Conservation (phyloP, 2,329 filamentous ascomycete species). For the Calonectria multiphialidica region DNA sequence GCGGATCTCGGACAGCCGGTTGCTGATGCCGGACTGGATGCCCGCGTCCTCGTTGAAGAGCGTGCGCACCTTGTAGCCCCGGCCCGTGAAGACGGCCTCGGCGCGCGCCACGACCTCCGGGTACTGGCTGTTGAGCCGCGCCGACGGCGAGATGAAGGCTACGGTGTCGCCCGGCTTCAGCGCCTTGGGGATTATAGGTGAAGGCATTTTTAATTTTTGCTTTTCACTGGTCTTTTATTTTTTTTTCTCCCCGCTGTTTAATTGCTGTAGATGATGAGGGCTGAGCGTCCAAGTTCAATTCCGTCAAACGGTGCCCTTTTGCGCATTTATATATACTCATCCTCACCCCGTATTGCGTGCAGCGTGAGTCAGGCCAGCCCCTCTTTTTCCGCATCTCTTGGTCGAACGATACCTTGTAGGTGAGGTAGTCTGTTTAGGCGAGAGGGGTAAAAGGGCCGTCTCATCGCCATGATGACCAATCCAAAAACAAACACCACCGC, state of each 20-base stretch:
- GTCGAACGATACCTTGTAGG: neutral
- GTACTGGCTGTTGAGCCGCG: slow-evolving; percentile 48
- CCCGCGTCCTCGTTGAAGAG: slow-evolving; percentile 47
- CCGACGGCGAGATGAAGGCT: slow-evolving; percentile 55
- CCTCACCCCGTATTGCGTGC: neutral
- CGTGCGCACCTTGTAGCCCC: slow-evolving; percentile 50
- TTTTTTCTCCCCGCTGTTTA: too few relatives aligned
- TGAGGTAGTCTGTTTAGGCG: neutral
- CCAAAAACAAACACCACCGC: neutral
- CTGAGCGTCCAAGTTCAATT: too few relatives aligned
- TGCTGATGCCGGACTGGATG: slow-evolving; percentile 49
- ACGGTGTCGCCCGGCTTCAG: slow-evolving; percentile 53
- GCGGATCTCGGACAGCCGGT: slow-evolving; percentile 53
- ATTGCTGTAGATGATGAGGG: too few relatives aligned
- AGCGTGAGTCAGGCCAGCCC: neutral
- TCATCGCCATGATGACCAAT: neutral
- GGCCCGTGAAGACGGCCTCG: slow-evolving; percentile 41
- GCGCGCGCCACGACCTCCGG: slow-evolving; percentile 48
- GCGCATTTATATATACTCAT: neutral
- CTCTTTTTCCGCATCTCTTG: neutral
- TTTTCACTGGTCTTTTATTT: too few relatives aligned
- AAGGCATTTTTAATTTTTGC: slow-evolving; percentile 26
- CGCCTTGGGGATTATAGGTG: slow-evolving; percentile 39
- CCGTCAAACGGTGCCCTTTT: neutral
- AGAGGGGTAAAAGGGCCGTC: neutral